These are phyloP conservation scores for Phialocephala subalpina DNA, from an alignment of 2,329 filamentous ascomycete genomes.

Conservation along the genomic window DNA sequence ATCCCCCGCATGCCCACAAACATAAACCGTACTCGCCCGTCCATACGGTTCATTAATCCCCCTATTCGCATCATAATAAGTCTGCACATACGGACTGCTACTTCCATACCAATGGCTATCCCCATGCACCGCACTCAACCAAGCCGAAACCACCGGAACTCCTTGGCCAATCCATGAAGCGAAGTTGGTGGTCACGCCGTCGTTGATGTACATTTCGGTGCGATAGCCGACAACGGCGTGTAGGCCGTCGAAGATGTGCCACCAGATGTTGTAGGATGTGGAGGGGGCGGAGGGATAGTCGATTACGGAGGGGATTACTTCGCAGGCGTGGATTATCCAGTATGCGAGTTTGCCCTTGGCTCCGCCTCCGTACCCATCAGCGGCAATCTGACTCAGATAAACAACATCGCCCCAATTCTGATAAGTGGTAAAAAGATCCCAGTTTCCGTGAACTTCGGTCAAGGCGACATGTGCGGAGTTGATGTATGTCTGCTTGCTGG, in stretches of 20 bases:
- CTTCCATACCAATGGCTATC: not conserved
- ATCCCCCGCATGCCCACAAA: constrained; percentile 21
- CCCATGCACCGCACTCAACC: constrained; percentile 12
- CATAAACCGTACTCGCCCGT: constrained; percentile 2
- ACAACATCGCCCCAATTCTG: no score
- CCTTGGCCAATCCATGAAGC: constrained; percentile 15
- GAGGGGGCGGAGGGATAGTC: no score
- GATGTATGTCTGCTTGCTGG: constrained; percentile 11
- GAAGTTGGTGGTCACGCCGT: constrained; percentile 8
- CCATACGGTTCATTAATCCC: constrained; percentile 7
- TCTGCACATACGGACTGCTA: not conserved
- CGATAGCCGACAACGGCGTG: not conserved
- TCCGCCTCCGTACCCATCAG: no score
- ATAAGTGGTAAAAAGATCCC: no score
- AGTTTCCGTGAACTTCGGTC: no score
- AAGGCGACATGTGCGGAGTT: constrained; percentile 5
- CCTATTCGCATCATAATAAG: constrained; percentile 7
- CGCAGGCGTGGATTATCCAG: no score
- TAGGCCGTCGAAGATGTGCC: constrained; percentile 9
- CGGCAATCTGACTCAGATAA: no score
- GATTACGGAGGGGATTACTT: no score
- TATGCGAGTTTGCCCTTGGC: no score
- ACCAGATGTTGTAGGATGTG: constrained; percentile 8
- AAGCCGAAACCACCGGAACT: constrained; percentile 14
- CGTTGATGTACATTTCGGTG: constrained; percentile 13